Evolutionary conservation across 2,329 filamentous ascomycete species (phyloP).

Genomic region (Colletotrichum sp.): DNA sequence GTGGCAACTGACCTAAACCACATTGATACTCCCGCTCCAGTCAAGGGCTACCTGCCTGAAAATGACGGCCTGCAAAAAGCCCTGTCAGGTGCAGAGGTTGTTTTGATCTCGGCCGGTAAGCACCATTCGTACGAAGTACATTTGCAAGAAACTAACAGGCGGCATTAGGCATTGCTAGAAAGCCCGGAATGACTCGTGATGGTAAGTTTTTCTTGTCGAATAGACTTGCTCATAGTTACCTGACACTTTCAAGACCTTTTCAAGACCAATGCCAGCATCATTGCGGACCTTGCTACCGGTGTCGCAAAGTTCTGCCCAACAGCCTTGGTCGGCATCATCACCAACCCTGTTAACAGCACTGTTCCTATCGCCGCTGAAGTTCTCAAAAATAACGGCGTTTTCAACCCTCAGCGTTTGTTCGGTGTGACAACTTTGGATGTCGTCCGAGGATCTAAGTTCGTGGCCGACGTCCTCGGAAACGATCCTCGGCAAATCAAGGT

Average conservation of each 20-base stretch:
- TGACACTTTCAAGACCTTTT: constrained; percentile 43
- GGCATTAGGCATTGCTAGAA: constrained; percentile 68
- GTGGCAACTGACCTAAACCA: constrained; percentile 80
- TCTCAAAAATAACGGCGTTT: constrained; percentile 76
- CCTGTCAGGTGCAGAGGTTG: constrained; percentile 72
- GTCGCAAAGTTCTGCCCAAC: constrained; percentile 72
- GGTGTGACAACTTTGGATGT: constrained; percentile 83
- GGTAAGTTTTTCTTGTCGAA: background rate
- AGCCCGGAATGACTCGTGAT: constrained; percentile 83
- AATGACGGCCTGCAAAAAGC: constrained; percentile 66
- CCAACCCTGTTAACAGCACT: constrained; percentile 83
- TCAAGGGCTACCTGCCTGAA: constrained; percentile 71
- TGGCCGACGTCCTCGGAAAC: constrained; percentile 59
- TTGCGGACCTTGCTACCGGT: constrained; percentile 78
- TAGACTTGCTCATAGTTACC: background rate
- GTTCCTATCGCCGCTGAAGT: constrained; percentile 80
- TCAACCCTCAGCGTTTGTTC: constrained; percentile 81
- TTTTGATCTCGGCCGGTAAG: constrained; percentile 72
- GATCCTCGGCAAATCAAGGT: constrained; percentile 75
- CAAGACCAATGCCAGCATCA: constrained; percentile 85
- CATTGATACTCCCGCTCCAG: constrained; percentile 80
- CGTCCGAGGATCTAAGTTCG: constrained; percentile 77
- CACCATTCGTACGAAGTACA: no score
- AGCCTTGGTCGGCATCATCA: constrained; percentile 78
- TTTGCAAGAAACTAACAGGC: background rate